Base-by-base conservation (phyloP, 2,329 filamentous ascomycete species). In the Aspergillus oerlinghausenensis region DNA sequence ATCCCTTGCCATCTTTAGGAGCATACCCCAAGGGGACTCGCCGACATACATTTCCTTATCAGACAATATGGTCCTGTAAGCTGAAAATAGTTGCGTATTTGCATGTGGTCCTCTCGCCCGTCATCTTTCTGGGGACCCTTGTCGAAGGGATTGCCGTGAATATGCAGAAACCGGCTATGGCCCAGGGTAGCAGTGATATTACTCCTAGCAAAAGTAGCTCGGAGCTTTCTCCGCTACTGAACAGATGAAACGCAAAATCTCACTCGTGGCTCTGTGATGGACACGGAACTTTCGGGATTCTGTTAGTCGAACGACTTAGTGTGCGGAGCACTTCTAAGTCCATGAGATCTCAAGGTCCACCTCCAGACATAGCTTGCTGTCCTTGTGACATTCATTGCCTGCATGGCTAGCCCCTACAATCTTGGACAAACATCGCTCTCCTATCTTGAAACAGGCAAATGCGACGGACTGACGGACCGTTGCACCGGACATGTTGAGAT, bases 381-480 rank as follows among this genome's bases (percentile, higher is more conserved):
- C 23, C 40, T 35, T 43, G 25, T 29, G 14, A 25, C 50, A 55
- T 28, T 23, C 26, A n/a, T 23, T 45, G n/a, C 6, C 42, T 23
- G 35, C 23, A 21, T 7, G 26, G 21, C 23, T 28, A 19, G 19
- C 42, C 42, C 49, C 47, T 23, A 38, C 23, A 49, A 25, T 52
- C 52, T 49, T 51, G 23, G 40, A 54, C 19, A 17, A 40, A 45
- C 35, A 49, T 42, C 28, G 48, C 55, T 51, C 51, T 32, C 50
- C 35, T 45, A 49, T 54, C 51, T 55, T 62, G 61, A 63, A 65
- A 65, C 62, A 55, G 28, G 40, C 14, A 48, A 28, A 45, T 57
- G 50, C 40, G 35, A 42, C 51, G 61, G 57, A 48, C 49, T 54
- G 21, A 23, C 54, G 56, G 60, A 58, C 58, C 61, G 60, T 51